Evolutionary conservation across 495 filamentous ascomycete genomes (phyloP), one percentile per base, ranked within the genome.

Genomic region (Talaromyces wortmannii): DNA sequence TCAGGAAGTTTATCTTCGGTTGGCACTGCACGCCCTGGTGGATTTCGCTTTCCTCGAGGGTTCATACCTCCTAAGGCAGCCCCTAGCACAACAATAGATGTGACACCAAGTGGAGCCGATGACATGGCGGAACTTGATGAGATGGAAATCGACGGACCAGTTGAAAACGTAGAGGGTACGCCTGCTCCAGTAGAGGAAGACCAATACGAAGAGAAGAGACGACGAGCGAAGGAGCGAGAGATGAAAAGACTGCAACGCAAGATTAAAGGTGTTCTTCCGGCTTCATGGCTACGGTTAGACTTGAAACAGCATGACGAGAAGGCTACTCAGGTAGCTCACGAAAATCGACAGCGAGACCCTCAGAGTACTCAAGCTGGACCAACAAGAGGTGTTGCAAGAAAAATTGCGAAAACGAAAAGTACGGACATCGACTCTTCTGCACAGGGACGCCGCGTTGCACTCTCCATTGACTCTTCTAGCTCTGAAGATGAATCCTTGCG

Each of bases 241-340:
- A 65, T 84, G 10, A 60, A 65, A 57, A 63, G 62, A 50, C 61
- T 74, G 13, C 70, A 78, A 43, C 79, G 75, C 45, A 83, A 71
- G 55, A 92, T 92, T 45, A 84, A 83, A 52, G 92, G 92, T 36
- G 91, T 96, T 13, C 78, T 97, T 45, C 92, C 92, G 36, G 92
- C 92, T 5, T 97, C 92, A 4, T 96, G 88, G 86, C 77, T 95
- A 45, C 82, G 88, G 58, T 73, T 97, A 42, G 85, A 96, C 61
- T 65, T 70, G 55, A 59, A 76, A 61, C 61, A 77, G 36, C 63
- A 69, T 12, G 47, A 59, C 42, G 68, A 71, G 55, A 62, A 75
- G 66, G 59, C 71, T 56, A 15, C 7, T 23, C 17, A 58, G 51
- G 66, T 56, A 44, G 58, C 58, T 17, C 44, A 49, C 1, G 66